Evolutionary conservation across 768 basidiomycete genomes (phyloP).

Genomic region (Auriscalpium microsporum): DNA sequence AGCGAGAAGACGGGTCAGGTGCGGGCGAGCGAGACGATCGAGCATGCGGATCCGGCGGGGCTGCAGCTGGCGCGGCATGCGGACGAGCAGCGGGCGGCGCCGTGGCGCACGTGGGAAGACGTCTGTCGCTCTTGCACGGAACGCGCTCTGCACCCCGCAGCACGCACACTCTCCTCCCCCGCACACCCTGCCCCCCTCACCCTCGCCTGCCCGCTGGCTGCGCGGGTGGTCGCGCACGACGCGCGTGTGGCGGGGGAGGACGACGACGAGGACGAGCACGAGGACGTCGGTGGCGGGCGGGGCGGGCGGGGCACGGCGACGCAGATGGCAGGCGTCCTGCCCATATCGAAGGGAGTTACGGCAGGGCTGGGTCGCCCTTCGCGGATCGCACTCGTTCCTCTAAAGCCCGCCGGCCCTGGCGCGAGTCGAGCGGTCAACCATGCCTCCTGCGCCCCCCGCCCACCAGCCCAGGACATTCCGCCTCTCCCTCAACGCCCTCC

Average conservation of each 20-base stretch:
- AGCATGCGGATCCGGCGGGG: no score
- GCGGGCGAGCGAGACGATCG: no score
- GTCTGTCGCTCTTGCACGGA: not conserved
- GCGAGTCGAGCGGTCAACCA: no score
- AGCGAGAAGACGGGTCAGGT: no score
- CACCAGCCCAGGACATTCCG: slow-evolving; percentile 25
- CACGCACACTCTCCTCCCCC: not conserved
- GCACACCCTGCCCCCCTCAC: not conserved
- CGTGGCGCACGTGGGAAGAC: not conserved
- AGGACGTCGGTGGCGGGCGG: not conserved
- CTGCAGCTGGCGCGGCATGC: no score
- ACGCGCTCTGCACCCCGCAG: not conserved
- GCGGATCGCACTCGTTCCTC: not conserved
- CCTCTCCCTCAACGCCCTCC: slow-evolving; percentile 27
- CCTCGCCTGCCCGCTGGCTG: not conserved
- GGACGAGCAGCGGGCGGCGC: not conserved
- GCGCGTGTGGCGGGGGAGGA: not conserved
- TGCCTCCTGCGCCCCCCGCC: slow-evolving; percentile 4
- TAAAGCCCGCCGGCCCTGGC: not conserved
- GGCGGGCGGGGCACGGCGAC: not conserved
- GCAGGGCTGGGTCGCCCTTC: not conserved
- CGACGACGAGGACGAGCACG: not conserved
- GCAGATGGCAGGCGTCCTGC: not conserved
- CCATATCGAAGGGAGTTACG: not conserved
- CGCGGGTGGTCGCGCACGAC: not conserved